Percentiles rank a stretch among this genome's conserved stretches.
Conservation (phyloP, 2,329 filamentous ascomycete species). For the Epichloe brachyelytri region DNA sequence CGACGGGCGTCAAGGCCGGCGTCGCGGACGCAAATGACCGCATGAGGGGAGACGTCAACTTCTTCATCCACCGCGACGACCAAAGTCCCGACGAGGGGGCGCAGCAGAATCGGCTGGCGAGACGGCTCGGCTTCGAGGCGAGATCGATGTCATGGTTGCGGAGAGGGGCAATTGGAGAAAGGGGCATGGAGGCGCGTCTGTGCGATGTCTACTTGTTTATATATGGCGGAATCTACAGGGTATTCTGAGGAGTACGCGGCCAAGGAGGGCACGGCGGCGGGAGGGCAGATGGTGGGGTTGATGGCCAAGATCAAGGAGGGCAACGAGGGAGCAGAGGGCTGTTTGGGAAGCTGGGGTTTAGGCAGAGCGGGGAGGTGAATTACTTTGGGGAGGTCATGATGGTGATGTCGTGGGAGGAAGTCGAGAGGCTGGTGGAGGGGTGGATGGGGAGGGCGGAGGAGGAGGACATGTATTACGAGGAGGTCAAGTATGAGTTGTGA, state of each 20-base stretch:
- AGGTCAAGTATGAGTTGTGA: constrained; percentile 10
- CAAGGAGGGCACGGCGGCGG: neutral
- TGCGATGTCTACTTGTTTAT: constrained; percentile 59
- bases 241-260: constrained; percentile 38
- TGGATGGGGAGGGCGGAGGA: constrained; percentile 11
- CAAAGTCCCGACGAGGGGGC: neutral
- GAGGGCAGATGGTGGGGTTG: constrained; percentile 18
- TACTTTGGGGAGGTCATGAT: constrained; percentile 49
- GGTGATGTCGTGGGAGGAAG: constrained; percentile 24
- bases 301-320: constrained; percentile 46
- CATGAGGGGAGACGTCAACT: constrained; percentile 67
- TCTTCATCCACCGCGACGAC: constrained; percentile 51
- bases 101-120: neutral
- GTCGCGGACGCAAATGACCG: constrained; percentile 38
- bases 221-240: constrained; percentile 37
- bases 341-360: constrained; percentile 39
- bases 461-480: constrained; percentile 12
- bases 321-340: constrained; percentile 39
- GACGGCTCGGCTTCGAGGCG: constrained; percentile 41
- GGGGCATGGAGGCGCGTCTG: constrained; percentile 52
- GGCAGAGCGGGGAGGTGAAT: constrained; percentile 39
- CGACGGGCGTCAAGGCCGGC: constrained; percentile 16
- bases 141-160: constrained; percentile 83
- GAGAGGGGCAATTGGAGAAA: constrained; percentile 38
- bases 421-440: constrained; percentile 10